A percentile compares a stretch with the other conserved stretches of the same genome.
Evolutionary conservation across 805 yeast species (phyloP).

Genomic region (Kluyveromyces nonfermentans): DNA sequence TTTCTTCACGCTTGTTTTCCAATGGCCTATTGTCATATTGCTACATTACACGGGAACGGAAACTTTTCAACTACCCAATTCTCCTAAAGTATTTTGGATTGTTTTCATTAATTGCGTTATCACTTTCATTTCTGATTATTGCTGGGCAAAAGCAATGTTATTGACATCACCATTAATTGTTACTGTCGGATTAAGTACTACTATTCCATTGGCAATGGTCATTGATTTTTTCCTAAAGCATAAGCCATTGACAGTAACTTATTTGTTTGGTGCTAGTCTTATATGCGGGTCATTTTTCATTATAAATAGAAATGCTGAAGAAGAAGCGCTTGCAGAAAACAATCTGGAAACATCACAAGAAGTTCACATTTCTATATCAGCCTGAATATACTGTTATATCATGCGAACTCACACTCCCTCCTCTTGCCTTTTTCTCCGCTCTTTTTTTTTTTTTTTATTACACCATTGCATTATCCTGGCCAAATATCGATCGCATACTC

Average conservation of each 20-base stretch:
- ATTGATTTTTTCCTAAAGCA: conserved; percentile 76
- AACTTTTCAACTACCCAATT: conserved; percentile 58
- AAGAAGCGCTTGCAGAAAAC: conserved; percentile 31
- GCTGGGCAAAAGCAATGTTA: conserved; percentile 94
- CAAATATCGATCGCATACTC: no score
- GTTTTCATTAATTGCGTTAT: conserved; percentile 59
- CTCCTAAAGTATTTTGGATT: conserved; percentile 40
- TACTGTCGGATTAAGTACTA: conserved; percentile 86
- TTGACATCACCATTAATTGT: conserved; percentile 91
- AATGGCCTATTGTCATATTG: conserved; percentile 76
- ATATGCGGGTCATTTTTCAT: conserved; percentile 78
- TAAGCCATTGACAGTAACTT: conserved; percentile 49
- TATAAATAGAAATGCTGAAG: conserved; percentile 70
- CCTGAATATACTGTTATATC: neutral
- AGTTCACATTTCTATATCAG: neutral
- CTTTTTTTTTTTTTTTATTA: neutral
- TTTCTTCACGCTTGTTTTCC: conserved; percentile 54
- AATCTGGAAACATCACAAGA: neutral
- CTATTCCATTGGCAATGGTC: conserved; percentile 89
- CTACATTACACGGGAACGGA: conserved; percentile 61
- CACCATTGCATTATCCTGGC: no score
- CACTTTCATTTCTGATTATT: conserved; percentile 80
- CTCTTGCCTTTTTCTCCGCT: neutral
- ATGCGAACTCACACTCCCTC: no score
- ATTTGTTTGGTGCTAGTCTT: conserved; percentile 68